These are phyloP conservation scores for Chlamydomonas sp. DNA, from an alignment of 139 green algal genomes.

Conservation along the genomic window DNA sequence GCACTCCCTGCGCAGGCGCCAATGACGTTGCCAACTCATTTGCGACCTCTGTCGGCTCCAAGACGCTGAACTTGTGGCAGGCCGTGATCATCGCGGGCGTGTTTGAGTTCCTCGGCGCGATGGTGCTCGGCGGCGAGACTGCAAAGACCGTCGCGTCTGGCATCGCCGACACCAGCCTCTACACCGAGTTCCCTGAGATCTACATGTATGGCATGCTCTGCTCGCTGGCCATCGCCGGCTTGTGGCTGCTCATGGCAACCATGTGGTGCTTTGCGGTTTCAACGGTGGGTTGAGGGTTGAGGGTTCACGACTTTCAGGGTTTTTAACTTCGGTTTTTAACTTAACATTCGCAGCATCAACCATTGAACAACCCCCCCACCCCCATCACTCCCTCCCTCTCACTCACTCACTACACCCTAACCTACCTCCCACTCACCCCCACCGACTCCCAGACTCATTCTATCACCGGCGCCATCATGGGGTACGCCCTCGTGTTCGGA, in stretches of 20 bases:
- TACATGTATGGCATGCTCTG: conserved; percentile 42
- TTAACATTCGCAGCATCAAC: too few species aligned
- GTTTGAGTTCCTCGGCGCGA: conserved; percentile 31
- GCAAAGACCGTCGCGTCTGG: conserved; percentile 23
- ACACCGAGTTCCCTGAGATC: conserved; percentile 21
- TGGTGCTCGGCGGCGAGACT: conserved; percentile 26
- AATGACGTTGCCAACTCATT: too few species aligned
- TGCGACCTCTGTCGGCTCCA: conserved; percentile 32
- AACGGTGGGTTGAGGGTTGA: too few species aligned
- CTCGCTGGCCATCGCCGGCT: conserved; percentile 9
- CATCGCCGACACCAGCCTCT: conserved; percentile 13
- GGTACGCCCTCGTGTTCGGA: conserved; percentile 26
- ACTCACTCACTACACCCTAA: too few species aligned
- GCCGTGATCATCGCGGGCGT: conserved; percentile 20
- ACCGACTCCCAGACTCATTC: conserved; percentile 45
- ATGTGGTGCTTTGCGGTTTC: conserved; percentile 27
- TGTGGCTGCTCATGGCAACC: conserved; percentile 35
- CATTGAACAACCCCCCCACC: too few species aligned
- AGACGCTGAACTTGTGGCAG: conserved; percentile 24
- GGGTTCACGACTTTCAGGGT: too few species aligned
- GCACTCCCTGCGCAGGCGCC: too few species aligned
- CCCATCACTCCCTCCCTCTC: too few species aligned
- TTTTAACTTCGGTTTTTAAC: too few species aligned
- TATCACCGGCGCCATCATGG: conserved; percentile 26
- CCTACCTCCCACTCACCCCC: too few species aligned